phyloP scores from a whole-genome alignment of 768 basidiomycete genomes.

The Asterophora parasitica region DNA sequence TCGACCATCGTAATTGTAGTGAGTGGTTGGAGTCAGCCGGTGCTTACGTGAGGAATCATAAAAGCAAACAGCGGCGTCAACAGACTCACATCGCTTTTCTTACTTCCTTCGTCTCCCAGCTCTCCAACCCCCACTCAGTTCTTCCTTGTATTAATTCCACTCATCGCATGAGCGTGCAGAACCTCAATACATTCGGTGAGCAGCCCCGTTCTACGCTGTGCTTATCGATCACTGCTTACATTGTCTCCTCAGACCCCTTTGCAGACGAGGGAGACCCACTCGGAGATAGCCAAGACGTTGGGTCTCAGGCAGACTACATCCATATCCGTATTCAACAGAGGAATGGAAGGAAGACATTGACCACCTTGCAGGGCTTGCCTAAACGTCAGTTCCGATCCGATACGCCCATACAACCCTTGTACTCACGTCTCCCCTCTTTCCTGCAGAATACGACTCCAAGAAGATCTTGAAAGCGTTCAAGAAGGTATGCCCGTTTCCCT shows the following conservation, averaged over 20 bases:
- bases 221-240: constrained; percentile 18
- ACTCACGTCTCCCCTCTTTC: constrained; percentile 7
- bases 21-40: constrained; percentile 10
- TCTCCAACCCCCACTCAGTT: constrained; percentile 39
- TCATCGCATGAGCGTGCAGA: constrained; percentile 94
- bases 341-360: constrained; percentile 98
- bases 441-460: constrained; percentile 89
- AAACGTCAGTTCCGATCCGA: constrained; percentile 53
- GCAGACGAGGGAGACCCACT: constrained; percentile 90
- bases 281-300: constrained; percentile 67
- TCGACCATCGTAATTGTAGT: constrained; percentile 17
- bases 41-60: constrained; percentile 22
- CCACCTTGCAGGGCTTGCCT: constrained; percentile 92
- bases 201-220: constrained; percentile 7
- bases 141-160: constrained; percentile 33
- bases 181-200: constrained; percentile 78
- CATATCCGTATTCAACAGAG: constrained; percentile 98
- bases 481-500: constrained; percentile 54
- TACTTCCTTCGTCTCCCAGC: constrained; percentile 24
- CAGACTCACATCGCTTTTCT: constrained; percentile 9
- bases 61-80: constrained; percentile 18
- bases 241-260: constrained; percentile 72
- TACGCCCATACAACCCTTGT: background rate
- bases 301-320: constrained; percentile 79
- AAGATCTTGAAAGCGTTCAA: constrained; percentile 99